These are phyloP conservation scores for Clavispora santaluciae DNA, from an alignment of 805 yeast species.

Conservation along the genomic window DNA sequence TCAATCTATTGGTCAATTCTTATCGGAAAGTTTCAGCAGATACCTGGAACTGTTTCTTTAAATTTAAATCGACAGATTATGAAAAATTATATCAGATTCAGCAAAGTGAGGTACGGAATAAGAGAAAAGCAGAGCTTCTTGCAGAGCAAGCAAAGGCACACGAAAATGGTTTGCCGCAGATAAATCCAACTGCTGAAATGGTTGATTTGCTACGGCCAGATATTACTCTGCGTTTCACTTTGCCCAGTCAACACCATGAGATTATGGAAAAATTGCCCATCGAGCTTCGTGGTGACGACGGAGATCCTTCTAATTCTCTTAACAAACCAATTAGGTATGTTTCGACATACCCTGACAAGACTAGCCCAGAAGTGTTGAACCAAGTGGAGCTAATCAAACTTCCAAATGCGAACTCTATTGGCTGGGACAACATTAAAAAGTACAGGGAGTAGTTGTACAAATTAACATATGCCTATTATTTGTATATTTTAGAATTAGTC, in stretches of 20 bases:
- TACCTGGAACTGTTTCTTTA: slow-evolving; percentile 37
- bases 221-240: slow-evolving; percentile 23
- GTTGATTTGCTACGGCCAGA: slow-evolving; percentile 12
- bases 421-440: slow-evolving; percentile 41
- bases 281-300: slow-evolving; percentile 24
- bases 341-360: slow-evolving; percentile 25
- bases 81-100: slow-evolving; percentile 26
- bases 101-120: slow-evolving; percentile 14
- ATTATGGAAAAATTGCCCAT: slow-evolving; percentile 29
- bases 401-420: slow-evolving; percentile 39
- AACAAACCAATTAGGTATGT: slow-evolving; percentile 34
- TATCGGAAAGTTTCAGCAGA: slow-evolving; percentile 35
- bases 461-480: no score
- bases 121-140: slow-evolving; percentile 7
- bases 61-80: slow-evolving; percentile 35
- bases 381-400: slow-evolving; percentile 37
- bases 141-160: slow-evolving; percentile 6
- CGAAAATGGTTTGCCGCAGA: slow-evolving; percentile 2
- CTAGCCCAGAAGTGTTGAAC: slow-evolving; percentile 30
- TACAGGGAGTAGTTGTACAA: slow-evolving; percentile 12
- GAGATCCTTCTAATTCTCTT: slow-evolving; percentile 15
- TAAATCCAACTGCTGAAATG: slow-evolving; percentile 10
- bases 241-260: slow-evolving; percentile 31
- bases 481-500: neutral
- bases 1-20: slow-evolving; percentile 35